Percentiles rank a stretch among this genome's conserved stretches.
phyloP scores from a whole-genome alignment of 495 filamentous ascomycete genomes.

The Penicillium mononematosum region DNA sequence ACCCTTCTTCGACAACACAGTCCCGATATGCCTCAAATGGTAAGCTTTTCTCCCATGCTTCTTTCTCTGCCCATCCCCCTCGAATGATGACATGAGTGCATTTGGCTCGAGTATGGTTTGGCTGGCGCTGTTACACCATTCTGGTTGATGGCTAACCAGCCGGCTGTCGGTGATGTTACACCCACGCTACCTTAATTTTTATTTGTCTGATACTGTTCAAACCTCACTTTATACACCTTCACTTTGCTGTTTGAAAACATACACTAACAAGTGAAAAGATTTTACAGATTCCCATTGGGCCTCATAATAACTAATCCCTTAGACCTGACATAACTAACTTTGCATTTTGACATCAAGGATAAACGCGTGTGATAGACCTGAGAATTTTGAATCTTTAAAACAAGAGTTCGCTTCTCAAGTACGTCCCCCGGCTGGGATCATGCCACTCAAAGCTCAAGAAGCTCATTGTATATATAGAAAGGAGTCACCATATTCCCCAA shows the following conservation, averaged over 20 bases:
- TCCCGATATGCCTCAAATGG: conserved; percentile 22
- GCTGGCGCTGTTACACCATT: conserved; percentile 44
- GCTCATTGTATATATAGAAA: conserved; percentile 48
- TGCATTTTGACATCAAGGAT: conserved; percentile 56
- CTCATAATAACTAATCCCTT: background rate
- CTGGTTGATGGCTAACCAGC: conserved; percentile 46
- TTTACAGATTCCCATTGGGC: conserved; percentile 4
- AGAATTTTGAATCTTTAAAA: conserved; percentile 73
- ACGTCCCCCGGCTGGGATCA: conserved; percentile 43
- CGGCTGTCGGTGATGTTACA: conserved; percentile 87
- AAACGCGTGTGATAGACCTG: conserved; percentile 88
- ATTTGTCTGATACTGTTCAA: conserved; percentile 67
- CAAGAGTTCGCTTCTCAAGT: conserved; percentile 75
- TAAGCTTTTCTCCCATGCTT: conserved; percentile 29
- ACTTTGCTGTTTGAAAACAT: conserved; percentile 7
- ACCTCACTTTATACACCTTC: conserved; percentile 15
- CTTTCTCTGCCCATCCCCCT: conserved; percentile 21
- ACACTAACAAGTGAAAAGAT: conserved; percentile 20
- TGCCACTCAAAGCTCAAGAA: conserved; percentile 30
- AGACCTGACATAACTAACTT: conserved; percentile 34
- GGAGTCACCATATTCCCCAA: conserved; percentile 69
- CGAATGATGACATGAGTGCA: conserved; percentile 99
- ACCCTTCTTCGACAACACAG: conserved; percentile 14
- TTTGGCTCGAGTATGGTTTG: conserved; percentile 97
- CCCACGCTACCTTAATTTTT: conserved; percentile 91